These are phyloP conservation scores for Kodamaea restingae DNA, from an alignment of 805 yeast species.

Conservation along the genomic window DNA sequence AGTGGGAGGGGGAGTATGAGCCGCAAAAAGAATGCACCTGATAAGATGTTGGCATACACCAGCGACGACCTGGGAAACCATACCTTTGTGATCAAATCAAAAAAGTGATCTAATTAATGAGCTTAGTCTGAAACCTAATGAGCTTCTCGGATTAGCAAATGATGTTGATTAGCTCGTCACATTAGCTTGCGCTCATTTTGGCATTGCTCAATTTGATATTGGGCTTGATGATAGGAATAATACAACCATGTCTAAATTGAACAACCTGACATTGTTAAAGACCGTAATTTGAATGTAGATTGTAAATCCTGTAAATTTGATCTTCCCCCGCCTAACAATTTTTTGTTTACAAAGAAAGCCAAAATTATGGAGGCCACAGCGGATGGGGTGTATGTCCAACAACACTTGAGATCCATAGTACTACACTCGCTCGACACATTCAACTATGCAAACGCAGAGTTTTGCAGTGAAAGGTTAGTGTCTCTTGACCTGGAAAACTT, in stretches of 20 bases:
- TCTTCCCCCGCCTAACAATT: background rate
- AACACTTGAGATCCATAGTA: conserved; percentile 53
- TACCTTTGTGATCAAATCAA: conserved; percentile 33
- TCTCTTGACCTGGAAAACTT: conserved; percentile 55
- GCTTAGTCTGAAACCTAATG: too few species aligned
- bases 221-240: background rate
- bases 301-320: background rate
- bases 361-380: conserved; percentile 4
- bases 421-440: conserved; percentile 71
- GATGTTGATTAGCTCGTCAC: too few species aligned
- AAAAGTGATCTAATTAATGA: too few species aligned
- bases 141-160: too few species aligned
- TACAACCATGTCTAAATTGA: too few species aligned
- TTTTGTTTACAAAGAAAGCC: conserved; percentile 3
- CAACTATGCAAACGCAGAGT: conserved; percentile 70
- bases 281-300: too few species aligned
- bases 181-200: too few species aligned
- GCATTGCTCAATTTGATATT: conserved; percentile 3
- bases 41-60: conserved; percentile 39
- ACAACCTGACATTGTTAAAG: too few species aligned
- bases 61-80: conserved; percentile 39
- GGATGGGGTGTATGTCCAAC: conserved; percentile 24
- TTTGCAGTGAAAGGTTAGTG: conserved; percentile 76
- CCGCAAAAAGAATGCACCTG: conserved; percentile 18
- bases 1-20: conserved; percentile 24